Evolutionary conservation across 1,284 basidiomycete species (phyloP).

Genomic region (Ganoderma sinense): DNA sequence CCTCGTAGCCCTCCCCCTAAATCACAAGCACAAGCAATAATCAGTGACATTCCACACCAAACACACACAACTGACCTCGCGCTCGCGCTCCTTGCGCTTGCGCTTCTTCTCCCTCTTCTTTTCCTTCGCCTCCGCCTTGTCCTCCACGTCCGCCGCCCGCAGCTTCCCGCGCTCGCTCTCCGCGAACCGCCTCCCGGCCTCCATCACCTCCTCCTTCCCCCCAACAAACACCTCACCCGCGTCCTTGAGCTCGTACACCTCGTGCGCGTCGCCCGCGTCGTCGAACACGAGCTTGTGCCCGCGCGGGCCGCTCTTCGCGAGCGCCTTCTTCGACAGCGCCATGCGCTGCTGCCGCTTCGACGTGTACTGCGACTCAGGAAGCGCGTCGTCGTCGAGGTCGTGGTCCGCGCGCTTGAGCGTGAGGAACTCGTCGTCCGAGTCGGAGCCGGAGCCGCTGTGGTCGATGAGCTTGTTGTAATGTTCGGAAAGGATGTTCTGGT

Average conservation of each 20-base stretch:
- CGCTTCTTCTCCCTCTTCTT: constrained; percentile 87
- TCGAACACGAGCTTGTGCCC: constrained; percentile 86
- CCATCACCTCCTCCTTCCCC: constrained; percentile 70
- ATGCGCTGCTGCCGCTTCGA: constrained; percentile 74
- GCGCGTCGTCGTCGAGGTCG: constrained; percentile 60
- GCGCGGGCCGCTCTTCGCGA: constrained; percentile 67
- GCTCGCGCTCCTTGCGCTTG: constrained; percentile 89
- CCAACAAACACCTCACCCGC: constrained; percentile 72
- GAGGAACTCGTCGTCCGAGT: constrained; percentile 88
- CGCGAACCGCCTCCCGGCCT: constrained; percentile 75
- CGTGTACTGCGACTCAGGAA: constrained; percentile 50
- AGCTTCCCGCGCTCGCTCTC: constrained; percentile 77
- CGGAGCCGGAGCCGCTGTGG: constrained; percentile 52
- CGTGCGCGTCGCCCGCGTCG: constrained; percentile 82
- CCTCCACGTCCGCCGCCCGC: constrained; percentile 74
- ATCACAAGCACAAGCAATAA: not conserved
- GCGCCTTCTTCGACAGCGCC: constrained; percentile 80
- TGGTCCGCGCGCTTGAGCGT: constrained; percentile 93
- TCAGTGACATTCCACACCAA: not conserved
- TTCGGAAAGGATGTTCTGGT: constrained; percentile 91
- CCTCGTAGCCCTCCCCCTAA: constrained; percentile 31
- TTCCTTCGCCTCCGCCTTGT: constrained; percentile 86
- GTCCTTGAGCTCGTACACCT: constrained; percentile 83
- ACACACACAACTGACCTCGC: constrained; percentile 54
- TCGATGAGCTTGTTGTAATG: constrained; percentile 93